These are phyloP conservation scores for Trichosporon ovoides DNA, from an alignment of 1,284 basidiomycete species.

Conservation along the genomic window DNA sequence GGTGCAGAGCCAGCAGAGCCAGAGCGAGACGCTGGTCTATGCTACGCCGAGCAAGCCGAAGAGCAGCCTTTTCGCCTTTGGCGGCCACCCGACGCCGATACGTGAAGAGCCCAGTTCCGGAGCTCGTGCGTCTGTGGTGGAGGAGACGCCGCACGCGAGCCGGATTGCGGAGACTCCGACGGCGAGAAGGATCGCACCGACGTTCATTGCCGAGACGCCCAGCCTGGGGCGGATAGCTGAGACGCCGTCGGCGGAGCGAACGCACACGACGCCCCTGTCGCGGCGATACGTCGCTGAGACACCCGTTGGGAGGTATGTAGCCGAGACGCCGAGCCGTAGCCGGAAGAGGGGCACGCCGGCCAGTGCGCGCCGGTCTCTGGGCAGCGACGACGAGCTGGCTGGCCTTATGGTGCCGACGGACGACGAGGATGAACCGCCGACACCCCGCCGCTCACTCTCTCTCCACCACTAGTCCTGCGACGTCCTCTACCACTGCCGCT, in stretches of 20 bases:
- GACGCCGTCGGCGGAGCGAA: no score
- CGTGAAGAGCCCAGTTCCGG: slow-evolving; percentile 31
- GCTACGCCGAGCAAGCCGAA: slow-evolving; percentile 42
- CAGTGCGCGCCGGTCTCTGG: not conserved
- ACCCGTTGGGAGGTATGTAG: slow-evolving; percentile 1
- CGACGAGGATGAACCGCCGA: slow-evolving; percentile 38
- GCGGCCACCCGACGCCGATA: slow-evolving; percentile 33
- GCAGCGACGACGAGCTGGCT: slow-evolving; percentile 29
- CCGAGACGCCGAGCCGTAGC: slow-evolving; percentile 11
- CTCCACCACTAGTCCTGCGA: no score
- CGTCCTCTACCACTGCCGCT: no score
- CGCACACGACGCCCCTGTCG: no score
- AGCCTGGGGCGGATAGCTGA: not conserved
- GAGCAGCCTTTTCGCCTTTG: slow-evolving; percentile 19
- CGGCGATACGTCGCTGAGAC: slow-evolving; percentile 9
- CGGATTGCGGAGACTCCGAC: slow-evolving; percentile 14
- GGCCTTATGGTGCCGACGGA: slow-evolving; percentile 45
- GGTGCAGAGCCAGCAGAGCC: not conserved
- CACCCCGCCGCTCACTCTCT: not conserved
- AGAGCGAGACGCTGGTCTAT: slow-evolving; percentile 33
- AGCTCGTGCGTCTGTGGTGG: slow-evolving; percentile 1
- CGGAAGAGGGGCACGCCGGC: not conserved
- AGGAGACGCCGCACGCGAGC: slow-evolving; percentile 12
- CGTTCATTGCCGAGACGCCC: not conserved
- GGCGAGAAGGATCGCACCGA: not conserved